Percentiles rank a stretch among this genome's conserved stretches.
Evolutionary conservation across 2,329 filamentous ascomycete species (phyloP).

Genomic region (Elsinoe batatas): DNA sequence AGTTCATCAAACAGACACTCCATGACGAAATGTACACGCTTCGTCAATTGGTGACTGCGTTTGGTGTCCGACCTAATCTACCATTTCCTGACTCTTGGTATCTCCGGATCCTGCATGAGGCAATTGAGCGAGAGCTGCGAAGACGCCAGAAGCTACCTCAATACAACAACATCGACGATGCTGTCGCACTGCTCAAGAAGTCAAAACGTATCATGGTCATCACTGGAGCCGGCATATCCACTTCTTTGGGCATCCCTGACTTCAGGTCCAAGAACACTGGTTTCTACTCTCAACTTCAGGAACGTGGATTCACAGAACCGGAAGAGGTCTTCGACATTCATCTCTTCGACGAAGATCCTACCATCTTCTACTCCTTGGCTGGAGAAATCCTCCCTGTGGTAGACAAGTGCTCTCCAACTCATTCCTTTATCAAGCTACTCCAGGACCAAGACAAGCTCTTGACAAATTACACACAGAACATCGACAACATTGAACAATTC

Average conservation of each 20-base stretch:
- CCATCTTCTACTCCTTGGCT: slow-evolving; percentile 81
- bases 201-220: slow-evolving; percentile 83
- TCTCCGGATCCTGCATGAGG: slow-evolving; percentile 58
- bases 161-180: slow-evolving; percentile 83
- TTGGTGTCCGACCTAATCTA: slow-evolving; percentile 66
- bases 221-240: slow-evolving; percentile 93
- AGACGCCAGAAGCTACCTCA: slow-evolving; percentile 69
- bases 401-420: slow-evolving; percentile 71
- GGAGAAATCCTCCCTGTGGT: slow-evolving; percentile 80
- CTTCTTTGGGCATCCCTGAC: slow-evolving; percentile 90
- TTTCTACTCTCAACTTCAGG: slow-evolving; percentile 74
- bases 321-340: slow-evolving; percentile 93
- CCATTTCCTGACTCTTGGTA: slow-evolving; percentile 65
- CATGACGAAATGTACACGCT: slow-evolving; percentile 60
- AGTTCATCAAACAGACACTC: slow-evolving; percentile 66
- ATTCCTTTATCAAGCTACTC: slow-evolving; percentile 83
- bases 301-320: slow-evolving; percentile 69
- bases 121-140: slow-evolving; percentile 68
- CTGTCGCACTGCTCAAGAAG: slow-evolving; percentile 62
- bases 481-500: slow-evolving; percentile 83
- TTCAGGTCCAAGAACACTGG: slow-evolving; percentile 90
- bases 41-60: slow-evolving; percentile 77
- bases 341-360: slow-evolving; percentile 74
- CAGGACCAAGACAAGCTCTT: slow-evolving; percentile 82
- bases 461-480: slow-evolving; percentile 98